These are phyloP conservation scores for Sicyos baderoa DNA, from an alignment of 306 rosid species.

Conservation along the genomic window DNA sequence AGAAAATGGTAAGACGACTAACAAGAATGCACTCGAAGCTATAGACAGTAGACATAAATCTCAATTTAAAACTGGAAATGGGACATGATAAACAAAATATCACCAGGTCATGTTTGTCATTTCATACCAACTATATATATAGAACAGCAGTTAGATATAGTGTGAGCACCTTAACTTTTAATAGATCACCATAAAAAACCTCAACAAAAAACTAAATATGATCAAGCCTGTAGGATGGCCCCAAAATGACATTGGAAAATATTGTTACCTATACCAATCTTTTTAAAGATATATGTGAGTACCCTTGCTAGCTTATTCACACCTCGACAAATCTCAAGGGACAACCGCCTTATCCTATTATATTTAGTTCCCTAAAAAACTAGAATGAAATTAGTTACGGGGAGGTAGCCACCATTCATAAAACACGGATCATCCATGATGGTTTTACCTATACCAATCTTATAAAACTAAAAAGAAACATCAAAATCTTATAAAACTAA, in stretches of 20 bases:
- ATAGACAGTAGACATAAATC: constrained; percentile 1
- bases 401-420: too few relatives aligned
- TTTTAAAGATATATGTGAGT: too few relatives aligned
- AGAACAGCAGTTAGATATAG: not conserved
- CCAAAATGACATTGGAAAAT: not conserved
- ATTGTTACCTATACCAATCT: not conserved
- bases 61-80: not conserved
- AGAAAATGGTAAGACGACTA: not conserved
- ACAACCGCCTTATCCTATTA: too few relatives aligned
- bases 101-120: not conserved
- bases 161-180: not conserved
- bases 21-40: not conserved
- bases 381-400: too few relatives aligned
- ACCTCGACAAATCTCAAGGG: too few relatives aligned
- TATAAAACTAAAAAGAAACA: too few relatives aligned
- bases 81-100: not conserved
- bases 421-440: too few relatives aligned
- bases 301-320: too few relatives aligned
- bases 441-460: too few relatives aligned
- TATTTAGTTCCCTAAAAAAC: too few relatives aligned
- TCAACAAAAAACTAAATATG: not conserved
- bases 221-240: not conserved
- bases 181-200: not conserved
- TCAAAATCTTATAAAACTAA: not conserved
- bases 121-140: not conserved